Evolutionary conservation across 768 basidiomycete species (phyloP).

Genomic region (Rhodotorula sphaerocarpa): DNA sequence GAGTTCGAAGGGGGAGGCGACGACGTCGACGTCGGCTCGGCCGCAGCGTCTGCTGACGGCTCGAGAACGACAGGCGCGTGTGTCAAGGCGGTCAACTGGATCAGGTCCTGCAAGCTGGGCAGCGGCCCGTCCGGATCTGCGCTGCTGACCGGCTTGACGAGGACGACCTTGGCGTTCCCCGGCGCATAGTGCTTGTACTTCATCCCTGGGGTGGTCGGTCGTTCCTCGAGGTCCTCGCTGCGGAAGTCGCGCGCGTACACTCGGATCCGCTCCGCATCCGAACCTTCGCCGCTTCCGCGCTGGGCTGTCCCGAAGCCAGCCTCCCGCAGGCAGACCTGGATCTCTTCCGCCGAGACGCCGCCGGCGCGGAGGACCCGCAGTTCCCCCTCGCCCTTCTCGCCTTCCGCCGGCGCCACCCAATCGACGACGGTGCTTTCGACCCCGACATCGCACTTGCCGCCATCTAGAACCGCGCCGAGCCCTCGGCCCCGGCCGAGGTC

Average conservation of each 20-base stretch:
- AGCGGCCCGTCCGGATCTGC: background rate
- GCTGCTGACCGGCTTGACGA: conserved; percentile 48
- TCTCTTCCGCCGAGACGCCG: conserved; percentile 81
- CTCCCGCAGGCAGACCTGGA: conserved; percentile 49
- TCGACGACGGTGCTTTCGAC: conserved; percentile 94
- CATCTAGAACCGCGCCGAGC: conserved; percentile 72
- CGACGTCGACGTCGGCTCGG: too few relatives aligned
- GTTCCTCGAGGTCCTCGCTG: conserved; percentile 60
- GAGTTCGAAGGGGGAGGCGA: background rate
- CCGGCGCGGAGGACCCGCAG: conserved; percentile 82
- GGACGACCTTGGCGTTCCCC: conserved; percentile 63
- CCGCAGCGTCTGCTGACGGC: background rate
- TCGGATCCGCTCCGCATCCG: background rate
- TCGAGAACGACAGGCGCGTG: background rate
- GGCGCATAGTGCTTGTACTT: conserved; percentile 98
- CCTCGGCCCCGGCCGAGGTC: conserved; percentile 55
- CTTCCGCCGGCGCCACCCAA: conserved; percentile 50
- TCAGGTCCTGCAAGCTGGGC: conserved; percentile 24
- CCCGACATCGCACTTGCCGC: conserved; percentile 81
- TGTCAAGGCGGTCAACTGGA: conserved; percentile 20
- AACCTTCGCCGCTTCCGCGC: background rate
- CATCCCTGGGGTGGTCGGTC: conserved; percentile 95
- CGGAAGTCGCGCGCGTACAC: conserved; percentile 61
- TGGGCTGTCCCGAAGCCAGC: conserved; percentile 30
- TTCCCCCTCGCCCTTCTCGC: conserved; percentile 51